Evolutionary conservation across 2,329 filamentous ascomycete species (phyloP), one percentile per base, ranked within the genome.

Genomic region (Periconia sp.): DNA sequence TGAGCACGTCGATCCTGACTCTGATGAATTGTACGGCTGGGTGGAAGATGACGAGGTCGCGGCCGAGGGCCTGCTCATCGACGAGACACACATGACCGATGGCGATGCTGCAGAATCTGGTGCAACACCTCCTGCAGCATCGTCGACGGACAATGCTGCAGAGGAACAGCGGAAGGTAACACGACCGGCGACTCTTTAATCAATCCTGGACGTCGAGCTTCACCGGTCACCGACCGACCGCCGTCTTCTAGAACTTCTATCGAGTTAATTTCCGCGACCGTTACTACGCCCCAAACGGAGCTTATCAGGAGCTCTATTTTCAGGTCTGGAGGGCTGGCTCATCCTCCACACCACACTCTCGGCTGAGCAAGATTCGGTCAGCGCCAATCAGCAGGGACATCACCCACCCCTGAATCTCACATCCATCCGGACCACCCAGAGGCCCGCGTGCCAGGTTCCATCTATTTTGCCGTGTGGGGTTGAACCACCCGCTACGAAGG

Each of bases 11-110:
- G 82, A 85, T 30, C 80, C 79, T 21, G 76, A 77, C 12, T 72
- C 68, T 15, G 84, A 86, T 46, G 86, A 89, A 50, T 83, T 88
- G 57, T 89, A 88, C 58, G 86, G 85, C 11, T 90, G 86, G 86
- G 80, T 79, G 26, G 81, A 87, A 38, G 84, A 86, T 43, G 78
- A 80, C 41, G 76, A 79, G 36, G 71, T 75, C 23, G 65, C 69
- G 10, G 66, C 69, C 22, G 71, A 73, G 48, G 71, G 71, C 19
- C 48, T 70, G 2, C 35, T 72, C 38, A 58, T 72, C 33, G 56
- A 66, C 32, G 68, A 68, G 46, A 44, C 47, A 46, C 44, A 53
- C 18, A 42, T 46, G 23, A 33, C 40, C 4, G 40, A 50, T 23
- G 34, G 23, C 9, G 36, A 55, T 19, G 31, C 37, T 43, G 47